These are phyloP conservation scores for Ricinus communis DNA, from an alignment of 345 rosid species.

Conservation along the genomic window DNA sequence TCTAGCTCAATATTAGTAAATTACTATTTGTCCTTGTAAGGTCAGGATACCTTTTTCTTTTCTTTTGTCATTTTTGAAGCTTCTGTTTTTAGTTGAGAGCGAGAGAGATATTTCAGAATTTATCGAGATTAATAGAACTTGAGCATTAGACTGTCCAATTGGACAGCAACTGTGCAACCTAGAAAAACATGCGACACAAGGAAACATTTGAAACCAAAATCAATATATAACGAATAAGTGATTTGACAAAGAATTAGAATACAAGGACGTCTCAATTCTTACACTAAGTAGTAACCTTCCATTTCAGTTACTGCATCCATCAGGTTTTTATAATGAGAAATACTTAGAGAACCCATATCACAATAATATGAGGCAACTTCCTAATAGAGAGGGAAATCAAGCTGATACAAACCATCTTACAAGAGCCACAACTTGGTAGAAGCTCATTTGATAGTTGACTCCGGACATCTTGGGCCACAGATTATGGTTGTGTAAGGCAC, in stretches of 20 bases:
- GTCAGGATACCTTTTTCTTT: too few relatives aligned
- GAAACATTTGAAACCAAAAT: neutral
- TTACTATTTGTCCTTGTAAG: too few relatives aligned
- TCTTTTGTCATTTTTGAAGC: too few relatives aligned
- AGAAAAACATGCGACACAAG: neutral
- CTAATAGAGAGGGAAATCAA: too few relatives aligned
- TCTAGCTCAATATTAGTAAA: too few relatives aligned
- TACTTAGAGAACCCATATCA: neutral
- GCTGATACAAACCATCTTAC: neutral
- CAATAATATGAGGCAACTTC: neutral
- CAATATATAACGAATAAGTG: neutral
- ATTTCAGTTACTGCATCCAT: too few relatives aligned
- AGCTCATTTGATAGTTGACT: neutral
- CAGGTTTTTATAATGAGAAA: too few relatives aligned
- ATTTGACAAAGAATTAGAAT: neutral
- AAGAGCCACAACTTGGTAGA: neutral
- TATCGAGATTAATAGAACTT: too few relatives aligned
- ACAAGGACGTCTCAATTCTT: neutral
- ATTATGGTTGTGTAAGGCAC: neutral
- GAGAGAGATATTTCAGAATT: neutral
- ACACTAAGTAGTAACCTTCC: too few relatives aligned
- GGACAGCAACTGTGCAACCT: neutral
- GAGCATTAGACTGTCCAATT: too few relatives aligned
- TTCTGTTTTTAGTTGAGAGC: too few relatives aligned
- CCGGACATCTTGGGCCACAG: neutral